phyloP scores from a whole-genome alignment of 1,284 basidiomycete genomes.

The Athelia sp. region DNA sequence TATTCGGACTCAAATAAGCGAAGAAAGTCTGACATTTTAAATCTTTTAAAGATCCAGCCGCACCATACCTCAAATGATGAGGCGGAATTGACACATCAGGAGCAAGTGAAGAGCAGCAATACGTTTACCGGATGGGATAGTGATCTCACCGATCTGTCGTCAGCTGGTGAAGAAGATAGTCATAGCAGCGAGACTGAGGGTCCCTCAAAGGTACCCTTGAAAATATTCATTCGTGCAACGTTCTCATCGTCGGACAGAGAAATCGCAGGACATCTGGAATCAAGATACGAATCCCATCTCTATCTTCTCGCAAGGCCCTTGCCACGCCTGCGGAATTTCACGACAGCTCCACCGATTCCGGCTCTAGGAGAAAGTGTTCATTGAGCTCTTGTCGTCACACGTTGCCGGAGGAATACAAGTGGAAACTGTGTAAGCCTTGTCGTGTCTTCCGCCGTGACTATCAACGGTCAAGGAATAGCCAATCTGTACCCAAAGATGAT shows the following conservation, averaged over 20 bases:
- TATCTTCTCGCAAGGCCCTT: neutral
- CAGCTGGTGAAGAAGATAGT: neutral
- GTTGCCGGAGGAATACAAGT: neutral
- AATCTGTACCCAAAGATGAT: neutral
- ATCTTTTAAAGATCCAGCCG: too few relatives aligned
- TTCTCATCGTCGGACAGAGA: neutral
- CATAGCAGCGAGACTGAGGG: neutral
- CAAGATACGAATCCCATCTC: neutral
- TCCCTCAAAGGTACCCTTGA: neutral
- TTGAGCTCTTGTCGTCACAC: neutral
- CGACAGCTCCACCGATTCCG: too few relatives aligned
- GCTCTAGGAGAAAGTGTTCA: neutral
- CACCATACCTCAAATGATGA: too few relatives aligned
- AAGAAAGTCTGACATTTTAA: too few relatives aligned
- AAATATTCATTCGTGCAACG: neutral
- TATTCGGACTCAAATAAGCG: too few relatives aligned
- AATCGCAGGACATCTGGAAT: neutral
- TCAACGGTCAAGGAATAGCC: neutral
- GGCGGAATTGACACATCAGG: too few relatives aligned
- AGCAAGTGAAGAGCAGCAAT: too few relatives aligned
- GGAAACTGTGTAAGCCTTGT: neutral
- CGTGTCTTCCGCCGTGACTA: neutral
- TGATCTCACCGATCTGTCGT: neutral
- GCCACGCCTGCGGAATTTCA: too few relatives aligned
- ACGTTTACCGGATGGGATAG: neutral